Base-by-base conservation (phyloP, 164 flowering plant species). In the Tinospora cordifolia region DNA sequence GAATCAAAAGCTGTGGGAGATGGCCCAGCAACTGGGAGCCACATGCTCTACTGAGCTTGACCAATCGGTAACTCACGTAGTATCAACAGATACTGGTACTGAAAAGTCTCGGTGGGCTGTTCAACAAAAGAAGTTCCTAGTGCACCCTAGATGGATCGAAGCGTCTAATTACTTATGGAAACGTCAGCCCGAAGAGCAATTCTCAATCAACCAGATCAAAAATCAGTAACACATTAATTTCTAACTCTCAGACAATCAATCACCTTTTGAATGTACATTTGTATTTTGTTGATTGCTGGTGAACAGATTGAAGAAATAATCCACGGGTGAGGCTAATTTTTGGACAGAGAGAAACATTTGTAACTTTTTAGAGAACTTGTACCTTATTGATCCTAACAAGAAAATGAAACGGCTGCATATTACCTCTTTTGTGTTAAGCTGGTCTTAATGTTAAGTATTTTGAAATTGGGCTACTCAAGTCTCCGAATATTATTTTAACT, bases 1-100 rank as follows among this genome's bases (percentile, higher is more conserved):
- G 26, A 71, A 70, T 68, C 92, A 90, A 41, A 78, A 41, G 15
- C 76, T 88, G 3, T 90, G 96, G 98, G 85, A 72, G 81, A 80
- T 88, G 82, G 94, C 90, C 0, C 90, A 85, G 82, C 81, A 79
- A 41, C 72, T 92, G 54, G 98, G 98, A 36, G 98, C 94, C 14
- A 79, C 82, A 15, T 92, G 96, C 75, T 73, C 72, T 3, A 78
- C 75, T 0, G 87, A 87, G 39, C 44, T 87, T 0, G 90, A 92
- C 71, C 63, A 82, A 24, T 84, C 93, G 0, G 89, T 90, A 21
- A 90, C 98, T 0, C 98, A 90, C 39, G 88, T 92, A 57, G 85
- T 92, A 12, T 73, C 94, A 0, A 67, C 66, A 63, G 87, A 90
- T 63, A 63, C 72, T 9, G 89, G 87, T 40, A 89, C 96, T 0